These are phyloP conservation scores for Jacaranda mimosifolia DNA, from an alignment of 257 asterid genomes.

Conservation along the genomic window DNA sequence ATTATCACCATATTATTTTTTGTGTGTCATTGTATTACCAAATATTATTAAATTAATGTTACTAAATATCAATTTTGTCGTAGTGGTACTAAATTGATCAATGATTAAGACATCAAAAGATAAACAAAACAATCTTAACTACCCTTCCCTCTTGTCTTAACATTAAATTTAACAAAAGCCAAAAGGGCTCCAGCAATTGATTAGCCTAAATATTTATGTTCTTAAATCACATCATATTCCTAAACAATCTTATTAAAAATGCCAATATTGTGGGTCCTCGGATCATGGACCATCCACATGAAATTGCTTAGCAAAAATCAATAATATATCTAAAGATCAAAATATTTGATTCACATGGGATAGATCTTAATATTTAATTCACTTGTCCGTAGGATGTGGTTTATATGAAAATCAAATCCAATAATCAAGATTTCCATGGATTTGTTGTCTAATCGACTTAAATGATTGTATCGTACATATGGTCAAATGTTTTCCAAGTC, in stretches of 20 bases:
- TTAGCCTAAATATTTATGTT: not conserved
- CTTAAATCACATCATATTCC: not conserved
- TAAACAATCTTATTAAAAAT: not conserved
- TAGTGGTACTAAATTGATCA: no score
- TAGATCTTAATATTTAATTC: not conserved
- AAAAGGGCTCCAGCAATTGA: not conserved
- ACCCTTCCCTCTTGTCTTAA: not conserved
- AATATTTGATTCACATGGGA: conserved; percentile 9
- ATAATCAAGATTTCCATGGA: conserved; percentile 5
- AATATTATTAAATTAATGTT: no score
- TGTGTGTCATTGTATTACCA: no score
- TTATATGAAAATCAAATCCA: not conserved
- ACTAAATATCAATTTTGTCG: no score
- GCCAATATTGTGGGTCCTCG: conserved; percentile 27
- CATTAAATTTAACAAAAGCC: not conserved
- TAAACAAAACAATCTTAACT: not conserved
- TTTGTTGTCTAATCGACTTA: conserved; percentile 5
- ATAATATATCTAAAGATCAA: not conserved
- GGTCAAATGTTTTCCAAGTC: not conserved
- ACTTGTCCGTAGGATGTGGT: conserved; percentile 8
- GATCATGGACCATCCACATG: not conserved
- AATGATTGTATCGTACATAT: not conserved
- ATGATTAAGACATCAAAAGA: not conserved
- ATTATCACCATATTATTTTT: no score
- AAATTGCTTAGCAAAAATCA: conserved; percentile 4